Evolutionary conservation across 2,329 filamentous ascomycete species (phyloP), one percentile per base, ranked within the genome.

Genomic region (Diaporthe eres): DNA sequence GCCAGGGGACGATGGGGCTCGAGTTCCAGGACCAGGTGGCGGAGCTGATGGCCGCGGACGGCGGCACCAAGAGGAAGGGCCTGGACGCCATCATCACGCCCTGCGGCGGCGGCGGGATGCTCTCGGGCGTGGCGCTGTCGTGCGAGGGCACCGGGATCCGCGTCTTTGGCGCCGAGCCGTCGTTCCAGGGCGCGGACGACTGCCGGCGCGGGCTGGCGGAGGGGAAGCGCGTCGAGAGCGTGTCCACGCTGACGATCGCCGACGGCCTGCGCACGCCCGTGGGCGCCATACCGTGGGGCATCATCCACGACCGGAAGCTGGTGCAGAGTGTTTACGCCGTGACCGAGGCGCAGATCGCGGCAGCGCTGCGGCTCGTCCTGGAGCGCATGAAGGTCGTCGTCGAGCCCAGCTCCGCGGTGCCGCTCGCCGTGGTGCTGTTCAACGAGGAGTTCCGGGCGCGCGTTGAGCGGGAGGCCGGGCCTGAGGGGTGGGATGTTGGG

Each of bases 361-460:
- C 87, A 31, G 94, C 96, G 17, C 89, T 98, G 90, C 86, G 90
- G 77, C 84, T 98, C 77, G 93, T 98, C 47, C 86, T 96, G 77
- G 96, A 98, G 89, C 87, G 96, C 75, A 92, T 97, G 88, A 98
- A 98, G 90, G 86, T 98, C 63, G 92, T 98, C 31, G 92, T 98
- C 17, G 96, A 98, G 88, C 96, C 96, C 31, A 96, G 93, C 84
- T 91, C 94, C 0, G 95, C 93, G 3, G 96, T 98, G n/a, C 91
- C 92, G 1, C 83, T 98, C 76, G 97, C 96, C 0, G 94, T 94
- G 10, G 93, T 92, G 71, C 85, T 98, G 79, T 98, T 91, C 78
- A 94, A 98, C 82, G 94, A 97, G 84, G 94, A 95, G 5, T 98
- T 98, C 77, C 87, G 95, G 75, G 82, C 81, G 17, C 84, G 93